Percentiles rank a stretch among this genome's conserved stretches.
Conservation (phyloP, 306 rosid genomes). For the Lupinus albus region DNA sequence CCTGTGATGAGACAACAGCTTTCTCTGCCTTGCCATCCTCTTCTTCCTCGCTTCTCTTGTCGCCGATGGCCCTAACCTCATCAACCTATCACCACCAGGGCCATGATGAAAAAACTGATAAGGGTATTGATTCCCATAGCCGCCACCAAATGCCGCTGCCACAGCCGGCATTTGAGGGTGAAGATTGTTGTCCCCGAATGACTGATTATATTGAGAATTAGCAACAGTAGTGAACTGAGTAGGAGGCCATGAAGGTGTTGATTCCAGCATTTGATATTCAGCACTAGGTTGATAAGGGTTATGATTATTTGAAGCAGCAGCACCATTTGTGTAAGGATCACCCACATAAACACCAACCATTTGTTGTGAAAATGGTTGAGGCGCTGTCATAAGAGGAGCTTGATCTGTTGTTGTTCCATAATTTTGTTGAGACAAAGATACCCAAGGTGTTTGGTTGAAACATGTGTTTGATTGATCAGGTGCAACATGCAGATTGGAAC, state of each 20-base stretch:
- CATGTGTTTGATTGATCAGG: constrained; percentile 42
- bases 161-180: constrained; percentile 33
- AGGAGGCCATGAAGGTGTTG: constrained; percentile 61
- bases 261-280: constrained; percentile 60
- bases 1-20: constrained; percentile 57
- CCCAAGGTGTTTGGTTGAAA: constrained; percentile 49
- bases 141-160: constrained; percentile 47
- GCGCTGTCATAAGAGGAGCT: constrained; percentile 32
- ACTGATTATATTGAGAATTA: constrained; percentile 49
- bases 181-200: constrained; percentile 52
- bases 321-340: constrained; percentile 44
- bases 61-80: constrained; percentile 76
- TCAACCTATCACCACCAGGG: constrained; percentile 51
- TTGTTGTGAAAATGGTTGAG: constrained; percentile 41
- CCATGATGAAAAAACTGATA: constrained; percentile 59
- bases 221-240: constrained; percentile 52
- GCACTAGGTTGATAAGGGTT: constrained; percentile 43
- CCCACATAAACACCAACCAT: constrained; percentile 65
- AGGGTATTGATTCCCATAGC: constrained; percentile 56
- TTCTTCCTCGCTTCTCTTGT: constrained; percentile 95
- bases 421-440: constrained; percentile 44
- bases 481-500: constrained; percentile 31
- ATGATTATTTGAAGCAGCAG: constrained; percentile 25
- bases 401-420: constrained; percentile 44
- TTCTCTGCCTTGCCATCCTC: constrained; percentile 88